These are phyloP conservation scores for Lactarius indigo DNA, from an alignment of 768 basidiomycete genomes.

Conservation along the genomic window DNA sequence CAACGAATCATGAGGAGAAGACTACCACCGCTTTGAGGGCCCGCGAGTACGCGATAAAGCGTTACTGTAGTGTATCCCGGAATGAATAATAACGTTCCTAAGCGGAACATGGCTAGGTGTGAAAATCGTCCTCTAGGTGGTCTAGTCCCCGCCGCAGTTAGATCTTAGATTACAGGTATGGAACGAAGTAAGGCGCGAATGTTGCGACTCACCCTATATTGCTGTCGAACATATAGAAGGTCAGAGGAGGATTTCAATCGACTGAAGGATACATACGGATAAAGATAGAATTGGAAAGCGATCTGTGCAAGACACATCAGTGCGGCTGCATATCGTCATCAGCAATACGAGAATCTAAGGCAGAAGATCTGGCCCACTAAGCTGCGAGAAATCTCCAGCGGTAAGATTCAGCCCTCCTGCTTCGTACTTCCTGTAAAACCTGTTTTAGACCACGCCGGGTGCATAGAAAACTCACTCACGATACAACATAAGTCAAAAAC, in stretches of 20 bases:
- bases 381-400: slow-evolving; percentile 87
- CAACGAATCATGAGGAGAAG: slow-evolving; percentile 77
- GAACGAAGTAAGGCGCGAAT: neutral
- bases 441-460: slow-evolving; percentile 3
- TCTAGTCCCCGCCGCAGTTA: slow-evolving; percentile 34
- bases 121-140: slow-evolving; percentile 82
- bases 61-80: slow-evolving; percentile 83
- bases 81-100: slow-evolving; percentile 82
- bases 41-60: slow-evolving; percentile 71
- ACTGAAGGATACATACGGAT: slow-evolving; percentile 58
- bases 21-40: slow-evolving; percentile 64
- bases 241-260: neutral
- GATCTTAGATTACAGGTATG: neutral
- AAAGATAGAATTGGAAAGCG: slow-evolving; percentile 85
- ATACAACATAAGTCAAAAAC: slow-evolving; percentile 87
- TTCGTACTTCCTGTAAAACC: slow-evolving; percentile 58
- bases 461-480: slow-evolving; percentile 47
- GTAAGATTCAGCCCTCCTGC: slow-evolving; percentile 89
- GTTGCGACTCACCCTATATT: slow-evolving; percentile 35
- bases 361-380: slow-evolving; percentile 51
- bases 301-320: slow-evolving; percentile 95
- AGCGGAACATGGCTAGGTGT: slow-evolving; percentile 84
- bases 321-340: slow-evolving; percentile 55
- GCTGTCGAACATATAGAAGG: slow-evolving; percentile 22
- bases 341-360: slow-evolving; percentile 6